Percentiles rank a stretch among this genome's conserved stretches.
Evolutionary conservation across 2,329 filamentous ascomycete genomes (phyloP).

Genomic region (Microsporum audouinii): DNA sequence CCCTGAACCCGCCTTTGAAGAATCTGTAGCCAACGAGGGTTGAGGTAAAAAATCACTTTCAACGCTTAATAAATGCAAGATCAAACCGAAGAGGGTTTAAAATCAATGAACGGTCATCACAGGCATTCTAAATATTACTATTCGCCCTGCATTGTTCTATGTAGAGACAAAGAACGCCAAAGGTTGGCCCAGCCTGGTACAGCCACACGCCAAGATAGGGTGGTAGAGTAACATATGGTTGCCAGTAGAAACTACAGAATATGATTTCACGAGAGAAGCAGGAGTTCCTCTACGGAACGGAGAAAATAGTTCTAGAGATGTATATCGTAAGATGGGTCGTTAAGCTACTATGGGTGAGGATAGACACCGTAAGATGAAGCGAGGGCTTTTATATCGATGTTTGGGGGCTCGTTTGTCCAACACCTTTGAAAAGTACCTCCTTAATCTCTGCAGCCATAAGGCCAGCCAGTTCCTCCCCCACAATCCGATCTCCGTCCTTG

Average conservation of each 20-base stretch:
- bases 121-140: neutral
- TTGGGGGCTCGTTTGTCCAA: slow-evolving; percentile 15
- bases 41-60: neutral
- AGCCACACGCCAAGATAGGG: neutral
- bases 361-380: neutral
- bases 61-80: neutral
- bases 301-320: neutral
- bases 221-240: neutral
- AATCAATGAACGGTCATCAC: neutral
- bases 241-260: neutral
- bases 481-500: slow-evolving; percentile 46
- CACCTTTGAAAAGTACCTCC: slow-evolving; percentile 39
- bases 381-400: neutral
- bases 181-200: neutral
- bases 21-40: neutral
- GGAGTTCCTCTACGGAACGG: neutral
- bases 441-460: slow-evolving; percentile 41
- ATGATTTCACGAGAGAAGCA: neutral
- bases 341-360: neutral
- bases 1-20: neutral
- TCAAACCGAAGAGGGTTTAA: neutral
- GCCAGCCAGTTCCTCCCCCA: slow-evolving; percentile 42
- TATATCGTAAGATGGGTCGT: neutral
- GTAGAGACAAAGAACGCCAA: slow-evolving; percentile 2
- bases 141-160: neutral